Base-by-base conservation (phyloP, 371 early-diverging fungal species). In the Syncephalastrum sp. region DNA sequence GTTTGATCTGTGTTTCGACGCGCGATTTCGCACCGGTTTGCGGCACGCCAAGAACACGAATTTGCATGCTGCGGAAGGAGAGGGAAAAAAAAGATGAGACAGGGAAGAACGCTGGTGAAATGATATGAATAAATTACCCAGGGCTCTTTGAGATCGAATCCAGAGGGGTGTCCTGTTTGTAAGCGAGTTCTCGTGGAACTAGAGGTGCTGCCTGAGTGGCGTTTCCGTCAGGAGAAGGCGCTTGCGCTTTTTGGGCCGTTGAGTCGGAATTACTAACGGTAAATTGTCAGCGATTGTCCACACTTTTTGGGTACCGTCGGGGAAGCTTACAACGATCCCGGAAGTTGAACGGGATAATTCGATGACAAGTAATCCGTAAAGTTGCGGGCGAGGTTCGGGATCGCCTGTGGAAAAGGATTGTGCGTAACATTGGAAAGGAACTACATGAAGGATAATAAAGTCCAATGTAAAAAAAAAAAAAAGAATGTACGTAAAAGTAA, bases 1-100 rank as follows among this genome's bases (percentile, higher is more conserved):
- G 76, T 55, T 93, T 93, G 70, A 93, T 92, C 72, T 95, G 96
- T 23, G 96, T 96, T 71, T 96, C 95, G 24, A 96, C 96, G 15
- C 95, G 74, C 5, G 93, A 94, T 65, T 93, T 91, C 44, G 94
- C 94, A 43, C 93, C 92, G 17, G 82, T 78, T 55, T 76, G 81
- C 14, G 93, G 89, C 8, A 92, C 85, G 19, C 93, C 94, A 21
- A 88, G 77, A 16, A 90, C 83, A 33, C 82, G 68, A 38, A 90
- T 82, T 65, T 82, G 72, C 61, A 70, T 60, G 3, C 75, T 69
- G 43, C n/a, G 38, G 10, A 51, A 5, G n/a, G 24, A n/a, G 13
- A 24, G 47, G 47, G 24, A 50, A 25, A 50, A 50, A 8, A 50
- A 50, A 25, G 17, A 15, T 17, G 25, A 50, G 50, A 23, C 10